A percentile compares a stretch with the other conserved stretches of the same genome.
Evolutionary conservation across 805 yeast genomes (phyloP).

Genomic region (Yamadazyma sp.): DNA sequence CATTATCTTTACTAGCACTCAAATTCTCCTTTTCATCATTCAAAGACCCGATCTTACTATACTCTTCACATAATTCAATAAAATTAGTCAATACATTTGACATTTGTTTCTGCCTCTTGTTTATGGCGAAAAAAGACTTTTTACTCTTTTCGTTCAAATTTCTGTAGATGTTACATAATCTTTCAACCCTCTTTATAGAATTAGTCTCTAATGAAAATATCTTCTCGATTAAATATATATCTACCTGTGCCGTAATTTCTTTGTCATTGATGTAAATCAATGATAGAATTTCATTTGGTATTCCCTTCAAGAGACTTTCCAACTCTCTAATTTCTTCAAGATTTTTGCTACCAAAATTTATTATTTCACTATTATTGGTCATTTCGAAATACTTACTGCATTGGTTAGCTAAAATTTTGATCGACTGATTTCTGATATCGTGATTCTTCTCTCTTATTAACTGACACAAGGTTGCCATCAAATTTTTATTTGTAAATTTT

Average conservation of each 20-base stretch:
- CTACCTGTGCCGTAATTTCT: slow-evolving; percentile 64
- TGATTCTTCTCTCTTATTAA: slow-evolving; percentile 69
- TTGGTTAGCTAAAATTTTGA: slow-evolving; percentile 51
- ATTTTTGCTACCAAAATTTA: slow-evolving; percentile 29
- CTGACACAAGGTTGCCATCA: slow-evolving; percentile 55
- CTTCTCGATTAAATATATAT: slow-evolving; percentile 54
- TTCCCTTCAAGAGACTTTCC: slow-evolving; percentile 33
- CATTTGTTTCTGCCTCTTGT: slow-evolving; percentile 63
- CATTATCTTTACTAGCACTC: slow-evolving; percentile 16
- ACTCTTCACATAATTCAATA: slow-evolving; percentile 47
- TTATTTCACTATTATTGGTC: slow-evolving; percentile 12
- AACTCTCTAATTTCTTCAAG: slow-evolving; percentile 22
- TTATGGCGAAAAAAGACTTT: slow-evolving; percentile 65
- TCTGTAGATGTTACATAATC: slow-evolving; percentile 49
- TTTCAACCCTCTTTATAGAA: slow-evolving; percentile 44
- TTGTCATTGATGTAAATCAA: slow-evolving; percentile 72
- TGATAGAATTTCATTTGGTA: slow-evolving; percentile 66
- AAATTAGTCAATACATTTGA: slow-evolving; percentile 50
- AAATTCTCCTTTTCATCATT: slow-evolving; percentile 19
- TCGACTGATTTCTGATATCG: slow-evolving; percentile 60
- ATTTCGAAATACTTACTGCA: slow-evolving; percentile 45
- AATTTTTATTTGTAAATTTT: slow-evolving; percentile 44
- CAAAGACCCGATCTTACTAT: slow-evolving; percentile 15
- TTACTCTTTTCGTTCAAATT: slow-evolving; percentile 55
- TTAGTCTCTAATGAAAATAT: slow-evolving; percentile 55